Evolutionary conservation across 805 yeast genomes (phyloP).

Genomic region (Kazachstania taianensis): DNA sequence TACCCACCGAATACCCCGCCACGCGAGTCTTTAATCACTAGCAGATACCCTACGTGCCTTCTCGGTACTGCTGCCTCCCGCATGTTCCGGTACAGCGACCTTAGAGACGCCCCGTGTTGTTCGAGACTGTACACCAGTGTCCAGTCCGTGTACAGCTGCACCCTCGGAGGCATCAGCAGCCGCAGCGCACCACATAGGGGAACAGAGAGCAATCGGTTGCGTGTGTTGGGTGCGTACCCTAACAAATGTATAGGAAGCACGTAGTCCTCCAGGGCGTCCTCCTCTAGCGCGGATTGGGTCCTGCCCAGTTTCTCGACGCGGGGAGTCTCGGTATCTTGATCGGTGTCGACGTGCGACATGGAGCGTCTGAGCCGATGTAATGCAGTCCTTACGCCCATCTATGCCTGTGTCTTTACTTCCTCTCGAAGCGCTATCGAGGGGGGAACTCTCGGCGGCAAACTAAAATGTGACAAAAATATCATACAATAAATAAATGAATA

Average conservation of each 20-base stretch:
- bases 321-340: neutral
- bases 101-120: constrained; percentile 83
- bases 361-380: constrained; percentile 3
- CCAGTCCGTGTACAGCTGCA: constrained; percentile 76
- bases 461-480: no score
- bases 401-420: no score
- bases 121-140: constrained; percentile 70
- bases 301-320: neutral
- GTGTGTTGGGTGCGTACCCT: constrained; percentile 56
- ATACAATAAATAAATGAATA: no score
- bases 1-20: constrained; percentile 70
- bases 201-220: constrained; percentile 43
- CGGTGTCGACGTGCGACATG: neutral
- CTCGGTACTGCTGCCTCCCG: constrained; percentile 30
- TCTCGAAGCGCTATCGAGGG: no score
- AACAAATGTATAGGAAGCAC: constrained; percentile 44
- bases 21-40: constrained; percentile 57
- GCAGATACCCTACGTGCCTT: constrained; percentile 56
- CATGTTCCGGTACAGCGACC: constrained; percentile 57
- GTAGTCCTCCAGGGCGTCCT: constrained; percentile 25
- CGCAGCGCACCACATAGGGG: constrained; percentile 71
- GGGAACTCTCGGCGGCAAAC: no score
- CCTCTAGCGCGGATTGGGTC: neutral
- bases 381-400: constrained; percentile 4
- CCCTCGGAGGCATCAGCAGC: constrained; percentile 60